Evolutionary conservation across 169 alveolate genomes (phyloP), one percentile per base, ranked within the genome.

Genomic region (Plasmodium vivax): DNA sequence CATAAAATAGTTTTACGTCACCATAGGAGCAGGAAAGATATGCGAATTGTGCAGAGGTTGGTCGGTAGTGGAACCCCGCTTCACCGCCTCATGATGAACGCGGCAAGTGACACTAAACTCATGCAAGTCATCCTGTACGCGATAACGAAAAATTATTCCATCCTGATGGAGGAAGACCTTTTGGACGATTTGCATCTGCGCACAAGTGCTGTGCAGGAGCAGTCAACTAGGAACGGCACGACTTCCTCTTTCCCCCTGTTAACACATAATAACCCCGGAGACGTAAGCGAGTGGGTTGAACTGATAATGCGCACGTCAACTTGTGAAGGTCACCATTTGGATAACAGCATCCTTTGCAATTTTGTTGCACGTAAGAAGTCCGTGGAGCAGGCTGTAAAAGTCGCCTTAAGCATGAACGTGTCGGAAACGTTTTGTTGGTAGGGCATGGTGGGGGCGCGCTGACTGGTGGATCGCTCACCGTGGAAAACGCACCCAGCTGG

Each of bases 281-380:
- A 68, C 38, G 1, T 68, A 68, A 68, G 77, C 16, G 77, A 19
- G n/a, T 68, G 77, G 77, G 7, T 19, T 68, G 77, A 68, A 68
- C 43, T 27, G n/a, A 19, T 68, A 30, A 68, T n/a, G 77, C 14
- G 38, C 77, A 68, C 27, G 77, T 23, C 77, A 68, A 68, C 12
- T 68, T 27, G 38, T 68, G 77, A 68, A 34, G 85, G 43, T 36
- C 23, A 38, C 41, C 19, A 43, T 80, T 38, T 41, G 36, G 47
- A n/a, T 54, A 71, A 36, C 38, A 84, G 83, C 47, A 71, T 84
- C 68, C 43, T 68, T 12, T 84, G 74, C 45, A 84, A 84, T 43
- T 84, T 84, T 71, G 75, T 84, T 62, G 83, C 82, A 34, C 92
- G 82, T 32, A 84, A 62, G 54, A 58, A 51, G 30, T 34, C 73